Percentiles rank a stretch among this genome's conserved stretches.
These are phyloP conservation scores for Cordyceps tenuipes DNA, from an alignment of 2,329 filamentous ascomycete species.

Conservation along the genomic window DNA sequence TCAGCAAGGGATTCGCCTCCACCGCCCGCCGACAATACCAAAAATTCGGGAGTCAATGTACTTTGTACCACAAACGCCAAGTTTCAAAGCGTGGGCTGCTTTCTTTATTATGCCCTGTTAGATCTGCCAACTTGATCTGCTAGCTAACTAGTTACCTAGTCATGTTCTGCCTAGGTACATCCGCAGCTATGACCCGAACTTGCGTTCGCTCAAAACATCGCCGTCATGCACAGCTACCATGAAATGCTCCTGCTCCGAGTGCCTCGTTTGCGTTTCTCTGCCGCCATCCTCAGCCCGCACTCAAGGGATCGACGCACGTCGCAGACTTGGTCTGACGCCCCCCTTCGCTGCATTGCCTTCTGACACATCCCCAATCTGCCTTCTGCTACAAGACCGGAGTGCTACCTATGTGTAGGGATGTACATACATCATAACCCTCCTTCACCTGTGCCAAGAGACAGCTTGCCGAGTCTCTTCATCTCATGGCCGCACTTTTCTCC, in stretches of 20 bases:
- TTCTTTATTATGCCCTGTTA: background rate
- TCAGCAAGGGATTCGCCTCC: background rate
- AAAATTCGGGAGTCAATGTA: too few relatives aligned
- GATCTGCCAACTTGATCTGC: background rate
- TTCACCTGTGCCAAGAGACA: too few relatives aligned
- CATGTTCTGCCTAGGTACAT: background rate
- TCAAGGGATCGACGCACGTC: background rate
- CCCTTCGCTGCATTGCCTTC: background rate
- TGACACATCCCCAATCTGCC: background rate
- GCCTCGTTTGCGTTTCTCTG: background rate
- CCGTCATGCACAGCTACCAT: background rate
- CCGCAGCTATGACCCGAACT: too few relatives aligned
- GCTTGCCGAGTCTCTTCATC: background rate
- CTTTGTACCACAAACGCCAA: too few relatives aligned
- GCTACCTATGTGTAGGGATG: too few relatives aligned
- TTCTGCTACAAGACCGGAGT: background rate
- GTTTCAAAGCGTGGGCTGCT: too few relatives aligned
- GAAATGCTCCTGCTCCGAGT: background rate
- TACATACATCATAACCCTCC: too few relatives aligned
- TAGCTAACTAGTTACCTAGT: too few relatives aligned
- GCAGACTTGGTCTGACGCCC: slow-evolving; percentile 3
- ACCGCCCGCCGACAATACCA: too few relatives aligned
- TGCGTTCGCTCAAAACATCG: background rate
- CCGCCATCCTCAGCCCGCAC: background rate
- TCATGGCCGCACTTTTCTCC: background rate